Evolutionary conservation across 768 basidiomycete genomes (phyloP), one percentile per base, ranked within the genome.

Genomic region (Serpula lacrymans): DNA sequence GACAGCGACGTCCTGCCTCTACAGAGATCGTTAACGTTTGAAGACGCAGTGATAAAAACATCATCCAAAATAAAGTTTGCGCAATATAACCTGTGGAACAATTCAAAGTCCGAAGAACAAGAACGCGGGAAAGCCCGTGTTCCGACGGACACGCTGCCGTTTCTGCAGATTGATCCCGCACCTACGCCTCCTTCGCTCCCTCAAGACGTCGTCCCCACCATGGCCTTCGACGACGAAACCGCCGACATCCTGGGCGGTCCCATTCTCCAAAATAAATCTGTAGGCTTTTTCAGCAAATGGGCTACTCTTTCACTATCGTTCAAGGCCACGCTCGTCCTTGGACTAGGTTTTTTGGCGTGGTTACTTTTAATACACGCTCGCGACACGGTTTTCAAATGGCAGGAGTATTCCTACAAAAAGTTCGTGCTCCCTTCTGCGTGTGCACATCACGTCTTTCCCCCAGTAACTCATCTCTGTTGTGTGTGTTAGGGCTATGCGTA

Each of bases 221-320:
- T 86, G 83, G 47, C 55, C 27, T 47, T 47, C 42, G 70, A 73
- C 55, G 73, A 69, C 67, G 83, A 87, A 55, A 71, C 72, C 42
- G 74, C 78, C 50, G 86, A 88, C 65, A 86, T 88, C 45, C 75
- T 88, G 10, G 84, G 83, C 44, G 75, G 77, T 37, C 67, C 68
- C 41, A 72, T 70, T 23, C 53, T 71, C 45, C 73, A 71, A 43
- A 55, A 45, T 40, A 62, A 62, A 7, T 45, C 54, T 14, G 40
- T 35, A n/a, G 43, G 51, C 45, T 46, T 56, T 28, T 46, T 63
- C 31, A 51, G 53, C 29, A 45, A 52, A 34, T 65, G 67, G 57
- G 64, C 63, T 21, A 53, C 54, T 39, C 59, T 72, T 45, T 64
- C 70, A 11, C 16, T 50, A 14, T 35, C 55, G n/a, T 62, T 70